These are phyloP conservation scores for Lobosporangium transversale DNA, from an alignment of 192 early-diverging fungal species.

Conservation along the genomic window DNA sequence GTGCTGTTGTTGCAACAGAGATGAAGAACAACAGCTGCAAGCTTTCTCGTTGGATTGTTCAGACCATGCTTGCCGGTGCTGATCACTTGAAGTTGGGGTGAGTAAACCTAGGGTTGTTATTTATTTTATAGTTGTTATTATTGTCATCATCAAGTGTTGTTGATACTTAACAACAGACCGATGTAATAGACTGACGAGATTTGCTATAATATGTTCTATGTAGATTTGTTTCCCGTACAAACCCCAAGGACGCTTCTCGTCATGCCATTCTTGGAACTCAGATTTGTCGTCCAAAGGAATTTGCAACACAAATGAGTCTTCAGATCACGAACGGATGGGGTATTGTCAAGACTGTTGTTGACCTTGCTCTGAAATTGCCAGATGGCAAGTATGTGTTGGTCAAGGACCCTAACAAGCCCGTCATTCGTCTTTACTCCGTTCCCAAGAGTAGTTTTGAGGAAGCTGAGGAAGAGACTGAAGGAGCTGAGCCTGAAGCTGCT, in stretches of 20 bases:
- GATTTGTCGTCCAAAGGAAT: conserved; percentile 89
- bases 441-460: conserved; percentile 76
- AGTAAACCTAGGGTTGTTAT: conserved; percentile 1
- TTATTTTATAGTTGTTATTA: too few species aligned
- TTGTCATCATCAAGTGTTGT: too few species aligned
- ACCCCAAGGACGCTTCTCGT: conserved; percentile 78
- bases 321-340: conserved; percentile 93
- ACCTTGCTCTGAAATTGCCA: conserved; percentile 82
- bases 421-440: conserved; percentile 84
- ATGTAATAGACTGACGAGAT: too few species aligned
- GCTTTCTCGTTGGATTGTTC: conserved; percentile 94
- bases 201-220: too few species aligned
- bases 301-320: conserved; percentile 90
- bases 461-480: conserved; percentile 51
- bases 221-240: conserved; percentile 77
- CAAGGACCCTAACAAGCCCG: conserved; percentile 96
- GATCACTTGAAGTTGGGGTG: conserved; percentile 91
- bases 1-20: conserved; percentile 95
- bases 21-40: conserved; percentile 98
- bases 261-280: conserved; percentile 88
- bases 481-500: conserved; percentile 58
- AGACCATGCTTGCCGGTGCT: conserved; percentile 88
- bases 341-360: conserved; percentile 93
- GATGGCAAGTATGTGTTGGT: conserved; percentile 97
- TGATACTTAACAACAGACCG: too few species aligned